Evolutionary conservation across 345 rosid species (phyloP).

Genomic region (Hirschfeldia incana): DNA sequence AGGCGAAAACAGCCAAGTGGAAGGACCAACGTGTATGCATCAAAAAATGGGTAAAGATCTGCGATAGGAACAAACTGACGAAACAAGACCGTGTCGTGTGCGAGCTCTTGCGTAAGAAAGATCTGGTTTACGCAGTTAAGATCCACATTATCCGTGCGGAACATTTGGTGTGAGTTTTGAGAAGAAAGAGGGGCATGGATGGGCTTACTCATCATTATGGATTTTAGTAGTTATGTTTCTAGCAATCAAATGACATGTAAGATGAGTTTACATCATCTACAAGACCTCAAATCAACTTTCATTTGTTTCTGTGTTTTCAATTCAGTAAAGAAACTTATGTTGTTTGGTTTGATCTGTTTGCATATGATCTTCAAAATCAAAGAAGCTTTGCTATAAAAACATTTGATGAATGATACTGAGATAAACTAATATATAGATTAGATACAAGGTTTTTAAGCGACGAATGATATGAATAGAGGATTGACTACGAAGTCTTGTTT

Average conservation of each 20-base stretch:
- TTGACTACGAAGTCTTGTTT: conserved; percentile 48
- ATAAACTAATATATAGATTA: neutral
- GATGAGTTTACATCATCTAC: neutral
- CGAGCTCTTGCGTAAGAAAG: conserved; percentile 14
- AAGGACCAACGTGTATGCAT: conserved; percentile 24
- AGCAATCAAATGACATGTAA: neutral
- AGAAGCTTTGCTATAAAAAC: neutral
- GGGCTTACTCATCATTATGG: neutral
- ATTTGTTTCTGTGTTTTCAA: neutral
- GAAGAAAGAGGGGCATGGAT: neutral
- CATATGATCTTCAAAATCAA: neutral
- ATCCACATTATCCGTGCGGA: conserved; percentile 9
- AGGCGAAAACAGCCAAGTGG: conserved; percentile 8
- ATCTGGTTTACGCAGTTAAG: conserved; percentile 24
- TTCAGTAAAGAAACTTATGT: neutral
- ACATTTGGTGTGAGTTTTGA: neutral
- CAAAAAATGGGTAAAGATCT: conserved; percentile 18
- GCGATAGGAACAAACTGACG: conserved; percentile 15
- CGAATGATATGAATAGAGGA: neutral
- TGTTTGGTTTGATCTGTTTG: neutral
- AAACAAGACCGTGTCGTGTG: conserved; percentile 26
- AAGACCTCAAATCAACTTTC: conserved; percentile 10
- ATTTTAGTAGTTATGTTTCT: neutral
- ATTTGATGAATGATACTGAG: neutral
- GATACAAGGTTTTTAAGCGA: neutral